Conservation (phyloP, 495 filamentous ascomycete species). For the Parathielavia appendiculata region DNA sequence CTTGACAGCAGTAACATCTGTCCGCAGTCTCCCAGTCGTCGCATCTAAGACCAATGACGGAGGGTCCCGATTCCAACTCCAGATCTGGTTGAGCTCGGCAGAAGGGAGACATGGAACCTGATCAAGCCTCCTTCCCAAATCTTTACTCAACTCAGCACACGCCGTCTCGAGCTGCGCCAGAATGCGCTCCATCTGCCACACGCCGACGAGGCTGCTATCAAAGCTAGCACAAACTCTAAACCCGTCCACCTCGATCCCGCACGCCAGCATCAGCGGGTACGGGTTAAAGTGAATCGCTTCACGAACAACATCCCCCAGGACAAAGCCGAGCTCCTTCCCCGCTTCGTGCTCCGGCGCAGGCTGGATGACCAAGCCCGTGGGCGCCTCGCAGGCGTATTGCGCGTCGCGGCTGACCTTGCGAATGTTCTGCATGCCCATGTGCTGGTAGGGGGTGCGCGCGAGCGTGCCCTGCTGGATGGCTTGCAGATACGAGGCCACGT, state of each 20-base stretch:
- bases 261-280: conserved; percentile 22
- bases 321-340: conserved; percentile 31
- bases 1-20: not conserved
- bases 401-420: conserved; percentile 56
- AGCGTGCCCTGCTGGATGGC: conserved; percentile 50
- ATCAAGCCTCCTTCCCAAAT: conserved; percentile 3
- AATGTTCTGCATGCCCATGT: conserved; percentile 67
- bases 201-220: conserved; percentile 9
- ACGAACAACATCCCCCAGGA: conserved; percentile 26
- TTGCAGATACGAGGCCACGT: conserved; percentile 34
- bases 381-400: conserved; percentile 58
- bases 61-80: conserved; percentile 16
- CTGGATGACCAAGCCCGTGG: conserved; percentile 44
- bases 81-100: conserved; percentile 10
- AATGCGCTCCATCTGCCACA: conserved; percentile 9
- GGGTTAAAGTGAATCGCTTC: conserved; percentile 23
- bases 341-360: conserved; percentile 32
- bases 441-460: conserved; percentile 56
- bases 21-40: not conserved
- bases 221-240: conserved; percentile 21
- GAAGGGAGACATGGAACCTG: conserved; percentile 5
- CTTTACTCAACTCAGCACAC: conserved; percentile 7
- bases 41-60: conserved; percentile 12
- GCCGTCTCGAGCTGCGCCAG: conserved; percentile 20
- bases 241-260: conserved; percentile 11